phyloP scores from a whole-genome alignment of 345 rosid species.

The Populus davidiana region DNA sequence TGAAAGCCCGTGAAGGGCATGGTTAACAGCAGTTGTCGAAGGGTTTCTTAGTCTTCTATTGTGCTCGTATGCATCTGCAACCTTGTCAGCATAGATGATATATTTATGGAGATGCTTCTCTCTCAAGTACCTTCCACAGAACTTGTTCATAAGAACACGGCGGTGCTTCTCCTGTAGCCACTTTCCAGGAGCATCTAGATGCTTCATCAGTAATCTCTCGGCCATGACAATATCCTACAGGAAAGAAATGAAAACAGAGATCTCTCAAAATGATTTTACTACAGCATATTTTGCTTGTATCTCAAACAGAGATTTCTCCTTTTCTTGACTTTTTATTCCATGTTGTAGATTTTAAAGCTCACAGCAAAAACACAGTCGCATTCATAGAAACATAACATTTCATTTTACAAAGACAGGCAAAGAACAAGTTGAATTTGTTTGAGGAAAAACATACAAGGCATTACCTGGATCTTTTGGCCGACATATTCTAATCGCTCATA shows the following conservation, averaged over 20 bases:
- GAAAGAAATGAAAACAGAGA: neutral
- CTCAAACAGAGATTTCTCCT: neutral
- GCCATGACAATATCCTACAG: conserved; percentile 85
- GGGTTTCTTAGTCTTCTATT: conserved; percentile 81
- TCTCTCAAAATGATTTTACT: neutral
- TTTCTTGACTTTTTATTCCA: neutral
- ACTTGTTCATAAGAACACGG: conserved; percentile 84
- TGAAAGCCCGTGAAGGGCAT: conserved; percentile 86
- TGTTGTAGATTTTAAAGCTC: neutral
- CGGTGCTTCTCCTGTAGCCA: conserved; percentile 92
- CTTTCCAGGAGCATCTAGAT: conserved; percentile 85
- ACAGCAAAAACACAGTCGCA: no score
- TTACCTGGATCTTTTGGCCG: conserved; percentile 96
- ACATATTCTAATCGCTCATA: conserved; percentile 78
- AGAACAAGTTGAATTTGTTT: neutral
- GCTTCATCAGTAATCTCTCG: conserved; percentile 87
- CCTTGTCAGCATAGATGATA: conserved; percentile 63
- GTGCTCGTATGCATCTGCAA: conserved; percentile 70
- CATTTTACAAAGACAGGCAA: neutral
- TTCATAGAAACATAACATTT: no score
- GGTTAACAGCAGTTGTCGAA: conserved; percentile 76
- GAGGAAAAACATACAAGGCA: neutral
- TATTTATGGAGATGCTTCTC: conserved; percentile 68
- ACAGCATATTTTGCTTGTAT: neutral
- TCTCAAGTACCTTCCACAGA: conserved; percentile 79